Base-by-base conservation (phyloP, 768 basidiomycete species). In the Calocybe gangraenosa region DNA sequence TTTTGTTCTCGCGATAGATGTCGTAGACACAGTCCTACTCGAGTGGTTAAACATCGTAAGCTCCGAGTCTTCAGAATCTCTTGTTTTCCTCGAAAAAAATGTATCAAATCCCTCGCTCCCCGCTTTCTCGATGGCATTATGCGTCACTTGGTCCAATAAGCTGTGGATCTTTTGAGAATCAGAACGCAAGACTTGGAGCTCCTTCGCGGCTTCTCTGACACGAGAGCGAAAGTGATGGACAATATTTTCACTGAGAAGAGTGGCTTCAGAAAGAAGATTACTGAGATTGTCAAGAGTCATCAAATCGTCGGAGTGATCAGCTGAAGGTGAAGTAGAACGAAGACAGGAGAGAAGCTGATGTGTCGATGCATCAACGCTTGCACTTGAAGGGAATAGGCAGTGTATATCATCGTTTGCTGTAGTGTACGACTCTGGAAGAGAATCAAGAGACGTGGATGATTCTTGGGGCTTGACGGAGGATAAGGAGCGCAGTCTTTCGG, bases 1-100 rank as follows among this genome's bases (percentile, higher is more conserved):
- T 17, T 42, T 49, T 6, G 52, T 40, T 25, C 43, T 49, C 7
- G 52, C 39, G 20, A 55, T 50, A 31, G 47, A 53, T 14, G 46
- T 47, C 35, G 28, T 42, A 11, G 52, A 58, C 3, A 49, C 51
- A 42, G 43, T 51, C 39, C 48, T 45, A 23, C 48, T 51, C 28
- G 40, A 41, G 15, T 36, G 51, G 17, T 49, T 44, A 35, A 42
- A 58, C 56, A 83, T 78, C 0, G 83, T 85, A 18, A 57, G 57
- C 42, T 80, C 75, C 1, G 84, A 86, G 58, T 84, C 82, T 56
- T 78, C 75, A n/a, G 84, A 86, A 38, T 77, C 82, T 43, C 81
- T 73, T 11, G 75, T 69, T 1, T 67, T 65, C 32, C 71, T 67
- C 33, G 51, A 54, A 47, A 19, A 48, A 52, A 28, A 47, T 6